Conservation (phyloP, 345 rosid species). For the Gossypium thurberi region DNA sequence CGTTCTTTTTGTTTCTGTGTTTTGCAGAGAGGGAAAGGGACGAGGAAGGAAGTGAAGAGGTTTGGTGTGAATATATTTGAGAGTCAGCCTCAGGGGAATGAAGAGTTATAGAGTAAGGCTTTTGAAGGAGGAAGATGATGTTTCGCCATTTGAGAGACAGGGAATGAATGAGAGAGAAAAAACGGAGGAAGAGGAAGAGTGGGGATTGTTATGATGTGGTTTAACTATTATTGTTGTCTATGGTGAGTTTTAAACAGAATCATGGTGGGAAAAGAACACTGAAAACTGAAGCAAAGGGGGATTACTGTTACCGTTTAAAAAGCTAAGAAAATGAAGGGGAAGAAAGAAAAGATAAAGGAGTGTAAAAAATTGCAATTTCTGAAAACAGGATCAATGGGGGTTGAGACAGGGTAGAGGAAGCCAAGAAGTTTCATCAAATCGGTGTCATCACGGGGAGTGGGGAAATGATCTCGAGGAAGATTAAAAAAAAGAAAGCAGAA, state of each 20-base stretch:
- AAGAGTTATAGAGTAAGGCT: conserved; percentile 1
- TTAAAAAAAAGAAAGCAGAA: not conserved
- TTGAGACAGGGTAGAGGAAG: not conserved
- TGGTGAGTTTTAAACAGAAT: conserved; percentile 1
- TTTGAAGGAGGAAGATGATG: not conserved
- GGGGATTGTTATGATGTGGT: conserved; percentile 1
- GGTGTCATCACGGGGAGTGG: not conserved
- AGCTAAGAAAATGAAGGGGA: not conserved
- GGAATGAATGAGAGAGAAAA: not conserved
- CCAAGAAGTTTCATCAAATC: not conserved
- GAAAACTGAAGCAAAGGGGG: not conserved
- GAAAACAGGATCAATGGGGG: not conserved
- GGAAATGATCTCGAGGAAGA: not conserved
- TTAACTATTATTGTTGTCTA: not conserved
- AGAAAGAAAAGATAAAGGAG: not conserved
- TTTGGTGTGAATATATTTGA: conserved; percentile 7
- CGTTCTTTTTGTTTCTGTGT: not conserved
- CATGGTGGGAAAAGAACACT: not conserved
- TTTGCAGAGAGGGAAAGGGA: not conserved
- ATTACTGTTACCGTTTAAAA: not conserved
- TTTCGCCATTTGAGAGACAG: not conserved
- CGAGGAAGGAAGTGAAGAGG: not conserved
- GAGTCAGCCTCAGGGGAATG: not conserved
- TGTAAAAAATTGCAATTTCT: not conserved
- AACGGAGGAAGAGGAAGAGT: not conserved